phyloP scores from a whole-genome alignment of 768 basidiomycete genomes.

The Cystoderma amianthinum region DNA sequence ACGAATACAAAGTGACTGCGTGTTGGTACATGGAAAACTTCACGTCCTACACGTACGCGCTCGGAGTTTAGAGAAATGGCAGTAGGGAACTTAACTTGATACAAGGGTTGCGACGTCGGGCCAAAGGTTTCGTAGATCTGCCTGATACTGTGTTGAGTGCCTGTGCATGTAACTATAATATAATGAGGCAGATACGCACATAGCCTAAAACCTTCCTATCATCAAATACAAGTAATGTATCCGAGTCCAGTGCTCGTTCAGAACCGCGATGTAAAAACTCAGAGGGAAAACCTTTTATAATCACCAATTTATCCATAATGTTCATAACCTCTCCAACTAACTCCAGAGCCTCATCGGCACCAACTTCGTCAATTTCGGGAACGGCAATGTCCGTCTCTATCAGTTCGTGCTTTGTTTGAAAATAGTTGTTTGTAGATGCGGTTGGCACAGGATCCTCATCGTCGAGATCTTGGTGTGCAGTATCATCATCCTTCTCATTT shows the following conservation, averaged over 20 bases:
- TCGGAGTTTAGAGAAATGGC: conserved; percentile 53
- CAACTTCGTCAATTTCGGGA: conserved; percentile 61
- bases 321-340: conserved; percentile 74
- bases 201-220: conserved; percentile 88
- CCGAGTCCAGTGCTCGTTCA: conserved; percentile 74
- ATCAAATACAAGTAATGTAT: conserved; percentile 85
- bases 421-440: conserved; percentile 32
- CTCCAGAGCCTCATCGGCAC: conserved; percentile 58
- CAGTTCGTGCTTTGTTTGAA: conserved; percentile 69
- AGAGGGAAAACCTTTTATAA: conserved; percentile 57
- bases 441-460: conserved; percentile 43
- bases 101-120: conserved; percentile 83
- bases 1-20: conserved; percentile 84
- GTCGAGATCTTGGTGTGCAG: conserved; percentile 30
- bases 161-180: conserved; percentile 1
- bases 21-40: conserved; percentile 78
- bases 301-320: conserved; percentile 65
- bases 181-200: conserved; percentile 39
- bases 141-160: conserved; percentile 9
- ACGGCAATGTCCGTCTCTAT: conserved; percentile 48
- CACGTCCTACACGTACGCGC: conserved; percentile 45
- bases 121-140: conserved; percentile 96
- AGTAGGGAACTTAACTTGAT: conserved; percentile 78
- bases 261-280: conserved; percentile 36
- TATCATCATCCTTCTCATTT: conserved; percentile 6